Percentiles rank a stretch among this genome's conserved stretches.
Conservation (phyloP, 2,329 filamentous ascomycete species). For the Xylariomycetidae sp. region DNA sequence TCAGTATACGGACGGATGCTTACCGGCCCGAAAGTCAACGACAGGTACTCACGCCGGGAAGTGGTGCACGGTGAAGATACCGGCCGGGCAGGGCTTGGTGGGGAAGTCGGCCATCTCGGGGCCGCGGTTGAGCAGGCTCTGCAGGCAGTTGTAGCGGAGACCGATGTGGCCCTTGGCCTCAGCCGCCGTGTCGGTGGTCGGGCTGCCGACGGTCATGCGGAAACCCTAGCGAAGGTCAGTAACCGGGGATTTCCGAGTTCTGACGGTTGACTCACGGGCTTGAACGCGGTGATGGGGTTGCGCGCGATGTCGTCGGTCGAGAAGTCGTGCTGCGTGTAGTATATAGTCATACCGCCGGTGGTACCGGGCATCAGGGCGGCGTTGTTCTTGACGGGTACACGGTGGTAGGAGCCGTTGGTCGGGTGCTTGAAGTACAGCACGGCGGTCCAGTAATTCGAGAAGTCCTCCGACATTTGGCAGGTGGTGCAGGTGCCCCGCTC, state of each 20-base stretch:
- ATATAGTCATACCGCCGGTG: constrained; percentile 25
- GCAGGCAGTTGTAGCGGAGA: constrained; percentile 36
- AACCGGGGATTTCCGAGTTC: background rate
- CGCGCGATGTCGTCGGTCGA: constrained; percentile 16
- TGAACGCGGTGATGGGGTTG: constrained; percentile 38
- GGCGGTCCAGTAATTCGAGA: constrained; percentile 28
- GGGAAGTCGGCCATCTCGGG: constrained; percentile 35
- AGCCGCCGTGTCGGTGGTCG: constrained; percentile 17
- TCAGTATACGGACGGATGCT: background rate
- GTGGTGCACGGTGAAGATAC: constrained; percentile 37
- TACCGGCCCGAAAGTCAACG: background rate
- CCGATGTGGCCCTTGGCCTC: constrained; percentile 29
- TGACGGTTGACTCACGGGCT: constrained; percentile 22
- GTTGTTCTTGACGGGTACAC: constrained; percentile 23
- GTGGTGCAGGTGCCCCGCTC: constrained; percentile 25
- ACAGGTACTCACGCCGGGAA: constrained; percentile 30
- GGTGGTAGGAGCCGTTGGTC: constrained; percentile 26
- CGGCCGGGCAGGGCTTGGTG: constrained; percentile 30
- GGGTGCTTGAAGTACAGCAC: constrained; percentile 28
- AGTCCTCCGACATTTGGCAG: constrained; percentile 21
- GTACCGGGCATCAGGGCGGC: constrained; percentile 22
- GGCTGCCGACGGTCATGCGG: constrained; percentile 38
- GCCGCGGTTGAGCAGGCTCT: constrained; percentile 30
- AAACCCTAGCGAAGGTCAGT: constrained; percentile 29
- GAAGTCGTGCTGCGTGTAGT: constrained; percentile 26